Conservation (phyloP, 1,284 basidiomycete species). For the Trametes hirsuta region DNA sequence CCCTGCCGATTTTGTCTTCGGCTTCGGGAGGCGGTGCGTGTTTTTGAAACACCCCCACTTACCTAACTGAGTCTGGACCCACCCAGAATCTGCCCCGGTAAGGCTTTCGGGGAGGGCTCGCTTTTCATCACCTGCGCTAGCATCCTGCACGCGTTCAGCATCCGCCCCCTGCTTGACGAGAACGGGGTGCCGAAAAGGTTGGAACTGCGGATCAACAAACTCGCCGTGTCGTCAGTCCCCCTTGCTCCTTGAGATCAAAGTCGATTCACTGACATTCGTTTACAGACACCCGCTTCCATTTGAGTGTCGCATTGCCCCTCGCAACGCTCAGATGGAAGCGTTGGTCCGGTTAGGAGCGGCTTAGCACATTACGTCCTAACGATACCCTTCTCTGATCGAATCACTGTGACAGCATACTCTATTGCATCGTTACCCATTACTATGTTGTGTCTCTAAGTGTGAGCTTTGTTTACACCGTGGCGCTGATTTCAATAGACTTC, state of each 20-base stretch:
- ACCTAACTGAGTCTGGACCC: background rate
- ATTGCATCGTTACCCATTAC: background rate
- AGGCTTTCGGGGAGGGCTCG: slow-evolving; percentile 1
- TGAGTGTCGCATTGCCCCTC: slow-evolving; percentile 1
- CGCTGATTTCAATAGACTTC: too few relatives aligned
- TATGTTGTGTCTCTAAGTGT: too few relatives aligned
- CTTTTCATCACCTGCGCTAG: slow-evolving; percentile 16
- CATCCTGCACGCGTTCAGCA: slow-evolving; percentile 13
- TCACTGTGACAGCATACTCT: background rate
- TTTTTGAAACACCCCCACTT: too few relatives aligned
- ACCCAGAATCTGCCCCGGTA: slow-evolving; percentile 19
- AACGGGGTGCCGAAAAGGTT: slow-evolving; percentile 1
- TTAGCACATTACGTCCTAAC: background rate
- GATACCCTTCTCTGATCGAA: background rate
- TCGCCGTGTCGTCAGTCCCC: slow-evolving; percentile 5
- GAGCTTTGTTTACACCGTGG: too few relatives aligned
- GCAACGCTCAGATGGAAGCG: background rate
- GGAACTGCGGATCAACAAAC: background rate
- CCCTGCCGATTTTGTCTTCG: slow-evolving; percentile 4
- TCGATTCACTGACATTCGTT: too few relatives aligned
- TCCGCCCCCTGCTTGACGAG: slow-evolving; percentile 6
- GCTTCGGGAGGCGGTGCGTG: slow-evolving; percentile 9
- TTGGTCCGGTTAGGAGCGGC: background rate
- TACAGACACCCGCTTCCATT: slow-evolving; percentile 1
- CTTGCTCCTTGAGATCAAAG: background rate